Evolutionary conservation across 176 grass and related monocot species (phyloP).

Genomic region (Carex littledalei): DNA sequence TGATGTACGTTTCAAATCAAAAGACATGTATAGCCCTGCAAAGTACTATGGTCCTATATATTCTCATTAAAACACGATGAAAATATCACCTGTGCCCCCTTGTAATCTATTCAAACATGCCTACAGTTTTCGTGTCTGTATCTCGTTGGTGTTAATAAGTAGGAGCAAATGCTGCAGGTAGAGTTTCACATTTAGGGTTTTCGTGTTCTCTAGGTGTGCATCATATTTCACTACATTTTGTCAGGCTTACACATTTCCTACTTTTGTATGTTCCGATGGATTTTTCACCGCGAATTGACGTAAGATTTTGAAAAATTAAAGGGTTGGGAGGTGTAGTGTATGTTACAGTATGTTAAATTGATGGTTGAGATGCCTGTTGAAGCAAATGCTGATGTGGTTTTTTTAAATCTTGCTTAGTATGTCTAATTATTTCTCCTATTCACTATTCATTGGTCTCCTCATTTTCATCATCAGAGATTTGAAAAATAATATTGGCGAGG

Average conservation of each 20-base stretch:
- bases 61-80: background rate
- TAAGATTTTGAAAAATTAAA: background rate
- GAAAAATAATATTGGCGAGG: slow-evolving; percentile 84
- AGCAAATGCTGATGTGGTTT: background rate
- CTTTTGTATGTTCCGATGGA: too few species aligned
- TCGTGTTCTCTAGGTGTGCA: background rate
- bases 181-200: background rate
- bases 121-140: background rate
- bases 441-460: background rate
- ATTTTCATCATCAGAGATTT: slow-evolving; percentile 50
- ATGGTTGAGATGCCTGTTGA: background rate
- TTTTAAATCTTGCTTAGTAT: background rate
- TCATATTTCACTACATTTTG: background rate
- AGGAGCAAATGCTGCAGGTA: background rate
- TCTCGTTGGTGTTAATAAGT: background rate
- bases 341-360: slow-evolving; percentile 20
- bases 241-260: background rate
- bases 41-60: background rate
- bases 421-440: background rate
- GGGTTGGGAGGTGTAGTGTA: background rate
- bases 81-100: background rate
- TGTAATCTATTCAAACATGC: background rate
- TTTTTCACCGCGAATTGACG: background rate
- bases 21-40: background rate
- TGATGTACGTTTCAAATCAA: background rate